Evolutionary conservation across 228 moss, liverwort and hornwort genomes (phyloP), one percentile per base, ranked within the genome.

Genomic region (Sphagnum fallax): DNA sequence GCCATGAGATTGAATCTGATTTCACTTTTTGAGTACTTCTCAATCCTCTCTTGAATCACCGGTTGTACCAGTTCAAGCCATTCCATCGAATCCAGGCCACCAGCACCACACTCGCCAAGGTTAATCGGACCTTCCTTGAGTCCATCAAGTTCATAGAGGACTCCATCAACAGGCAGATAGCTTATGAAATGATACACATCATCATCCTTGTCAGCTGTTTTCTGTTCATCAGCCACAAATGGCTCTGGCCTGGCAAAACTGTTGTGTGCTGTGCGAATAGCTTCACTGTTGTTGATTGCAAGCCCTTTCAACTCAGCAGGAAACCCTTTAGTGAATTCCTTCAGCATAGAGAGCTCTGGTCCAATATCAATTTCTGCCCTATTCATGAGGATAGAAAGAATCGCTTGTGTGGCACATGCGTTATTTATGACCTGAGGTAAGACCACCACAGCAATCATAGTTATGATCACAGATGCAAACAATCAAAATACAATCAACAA

Each of bases 1-100:
- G 98, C 98, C 94, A 98, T 90, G 73, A 98, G 84, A 73, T 98
- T 98, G 78, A 98, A 98, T 77, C 92, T 83, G 67, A 98, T 98
- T 78, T 93, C 98, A 68, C 90, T 98, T 72, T 88, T 86, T 1
- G 98, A 87, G 60, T 98, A 94, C 60, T 84, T 92, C 67, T 92
- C 92, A 62, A 98, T 98, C 66, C 94, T 83, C 81, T 98, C 91
- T 69, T 94, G 98, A 60, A 98, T 98, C 65, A 94, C 98, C 16
- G 98, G 98, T 68, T 98, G 94, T 65, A 91, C 98, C 90, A 93
- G 73, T 71, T 89, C 88, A 61, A 98, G 83, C 98, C 98, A 98
- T 13, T 93, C 93, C 78, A 79, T 76, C 48, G 78, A 70, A 61
- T 90, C 87, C 70, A 82, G 72, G 16, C 83, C 87, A 67, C 78